Conservation (phyloP, 495 filamentous ascomycete species). For the Neurospora sp. region DNA sequence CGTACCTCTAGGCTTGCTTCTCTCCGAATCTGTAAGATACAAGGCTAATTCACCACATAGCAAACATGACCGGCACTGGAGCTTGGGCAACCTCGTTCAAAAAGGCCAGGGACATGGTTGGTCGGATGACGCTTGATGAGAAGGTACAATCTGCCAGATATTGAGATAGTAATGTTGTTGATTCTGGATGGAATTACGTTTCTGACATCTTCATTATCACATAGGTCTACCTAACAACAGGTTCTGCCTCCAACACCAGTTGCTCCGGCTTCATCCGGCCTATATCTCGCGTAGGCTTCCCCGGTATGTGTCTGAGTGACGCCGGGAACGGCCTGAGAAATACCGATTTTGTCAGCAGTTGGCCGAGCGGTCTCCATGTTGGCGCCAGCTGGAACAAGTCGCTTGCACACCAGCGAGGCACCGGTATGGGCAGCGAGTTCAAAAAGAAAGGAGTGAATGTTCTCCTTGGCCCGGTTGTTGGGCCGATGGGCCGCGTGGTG, state of each 20-base stretch:
- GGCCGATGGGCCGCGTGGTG: constrained; percentile 42
- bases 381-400: constrained; percentile 49
- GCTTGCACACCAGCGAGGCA: constrained; percentile 38
- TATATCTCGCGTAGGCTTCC: constrained; percentile 47
- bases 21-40: background rate
- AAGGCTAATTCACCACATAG: constrained; percentile 37
- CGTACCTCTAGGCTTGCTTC: constrained; percentile 7
- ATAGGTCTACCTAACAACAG: too few species aligned
- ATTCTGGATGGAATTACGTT: too few species aligned
- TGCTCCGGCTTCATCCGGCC: constrained; percentile 44
- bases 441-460: constrained; percentile 56
- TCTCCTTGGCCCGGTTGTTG: constrained; percentile 55
- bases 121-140: constrained; percentile 48
- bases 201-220: constrained; percentile 17
- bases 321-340: constrained; percentile 50
- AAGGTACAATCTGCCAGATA: constrained; percentile 43
- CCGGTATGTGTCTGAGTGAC: constrained; percentile 55
- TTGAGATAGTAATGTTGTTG: too few species aligned
- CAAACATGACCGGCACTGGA: constrained; percentile 27
- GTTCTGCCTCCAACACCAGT: constrained; percentile 32
- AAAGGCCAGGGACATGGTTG: constrained; percentile 45
- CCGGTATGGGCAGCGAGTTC: constrained; percentile 49
- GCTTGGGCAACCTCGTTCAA: constrained; percentile 39
- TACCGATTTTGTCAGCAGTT: constrained; percentile 52
- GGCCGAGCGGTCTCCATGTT: constrained; percentile 46